These are phyloP conservation scores for Cytospora schulzeri DNA, from an alignment of 2,329 filamentous ascomycete species.

Conservation along the genomic window DNA sequence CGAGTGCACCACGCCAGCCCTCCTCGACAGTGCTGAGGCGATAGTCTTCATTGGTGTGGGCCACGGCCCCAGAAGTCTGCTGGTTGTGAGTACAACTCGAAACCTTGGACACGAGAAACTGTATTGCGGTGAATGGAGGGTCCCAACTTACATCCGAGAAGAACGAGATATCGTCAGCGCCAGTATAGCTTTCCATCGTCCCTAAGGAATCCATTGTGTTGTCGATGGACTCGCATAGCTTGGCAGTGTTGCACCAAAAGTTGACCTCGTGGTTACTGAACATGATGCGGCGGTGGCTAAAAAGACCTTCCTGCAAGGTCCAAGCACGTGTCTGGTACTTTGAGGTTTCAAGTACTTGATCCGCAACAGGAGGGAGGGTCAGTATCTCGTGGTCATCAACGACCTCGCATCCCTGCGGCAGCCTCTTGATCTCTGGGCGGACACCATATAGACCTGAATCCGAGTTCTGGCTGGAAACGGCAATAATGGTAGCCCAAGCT, in stretches of 20 bases:
- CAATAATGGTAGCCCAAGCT: constrained; percentile 3
- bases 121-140: too few species aligned
- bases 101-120: too few species aligned
- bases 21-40: not conserved
- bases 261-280: not conserved
- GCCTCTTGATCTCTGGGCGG: not conserved
- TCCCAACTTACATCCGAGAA: too few species aligned
- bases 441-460: not conserved
- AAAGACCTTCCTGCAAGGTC: not conserved
- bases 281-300: not conserved
- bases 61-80: not conserved
- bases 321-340: not conserved
- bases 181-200: too few species aligned
- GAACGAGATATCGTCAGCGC: too few species aligned
- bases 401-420: not conserved
- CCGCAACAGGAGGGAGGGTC: not conserved
- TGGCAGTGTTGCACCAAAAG: not conserved
- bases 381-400: not conserved
- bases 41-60: not conserved
- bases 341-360: not conserved
- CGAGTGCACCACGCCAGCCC: not conserved
- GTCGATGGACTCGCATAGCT: not conserved
- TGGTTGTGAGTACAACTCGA: not conserved
- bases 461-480: not conserved
- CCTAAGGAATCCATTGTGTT: not conserved